phyloP scores from a whole-genome alignment of 352 stramenopile genomes.

The Globisporangium cystogenes region DNA sequence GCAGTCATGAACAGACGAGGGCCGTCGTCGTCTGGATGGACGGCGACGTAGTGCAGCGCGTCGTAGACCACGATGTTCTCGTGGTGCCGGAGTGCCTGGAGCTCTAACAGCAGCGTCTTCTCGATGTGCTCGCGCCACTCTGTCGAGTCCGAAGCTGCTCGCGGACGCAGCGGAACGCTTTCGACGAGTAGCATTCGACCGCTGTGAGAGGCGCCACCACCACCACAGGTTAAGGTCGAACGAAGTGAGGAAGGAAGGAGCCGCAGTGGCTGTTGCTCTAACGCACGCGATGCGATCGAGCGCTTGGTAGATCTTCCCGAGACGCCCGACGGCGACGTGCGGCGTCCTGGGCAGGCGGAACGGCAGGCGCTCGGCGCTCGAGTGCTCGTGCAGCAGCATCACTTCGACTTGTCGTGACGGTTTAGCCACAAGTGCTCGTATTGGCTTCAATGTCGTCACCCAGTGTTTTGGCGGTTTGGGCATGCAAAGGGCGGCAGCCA shows the following conservation, averaged over 20 bases:
- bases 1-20: background rate
- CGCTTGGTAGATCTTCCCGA: constrained; percentile 32
- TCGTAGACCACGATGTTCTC: constrained; percentile 5
- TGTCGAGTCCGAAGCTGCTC: too few relatives aligned
- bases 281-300: constrained; percentile 21
- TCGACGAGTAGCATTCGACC: constrained; percentile 9
- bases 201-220: background rate
- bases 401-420: too few relatives aligned
- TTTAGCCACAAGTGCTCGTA: too few relatives aligned
- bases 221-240: too few relatives aligned
- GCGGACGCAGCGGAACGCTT: constrained; percentile 2
- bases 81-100: background rate
- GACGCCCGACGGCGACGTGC: constrained; percentile 22
- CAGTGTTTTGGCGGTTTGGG: too few relatives aligned
- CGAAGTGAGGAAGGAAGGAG: too few relatives aligned
- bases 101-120: constrained; percentile 1
- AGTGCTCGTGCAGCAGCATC: background rate
- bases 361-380: background rate
- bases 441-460: too few relatives aligned
- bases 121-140: background rate
- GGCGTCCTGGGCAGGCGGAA: constrained; percentile 20
- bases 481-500: too few relatives aligned
- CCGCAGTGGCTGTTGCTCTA: too few relatives aligned
- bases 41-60: constrained; percentile 1
- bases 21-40: too few relatives aligned